These are phyloP conservation scores for Apophysomyces trapeziformis DNA, from an alignment of 371 early-diverging fungal species.

Conservation along the genomic window DNA sequence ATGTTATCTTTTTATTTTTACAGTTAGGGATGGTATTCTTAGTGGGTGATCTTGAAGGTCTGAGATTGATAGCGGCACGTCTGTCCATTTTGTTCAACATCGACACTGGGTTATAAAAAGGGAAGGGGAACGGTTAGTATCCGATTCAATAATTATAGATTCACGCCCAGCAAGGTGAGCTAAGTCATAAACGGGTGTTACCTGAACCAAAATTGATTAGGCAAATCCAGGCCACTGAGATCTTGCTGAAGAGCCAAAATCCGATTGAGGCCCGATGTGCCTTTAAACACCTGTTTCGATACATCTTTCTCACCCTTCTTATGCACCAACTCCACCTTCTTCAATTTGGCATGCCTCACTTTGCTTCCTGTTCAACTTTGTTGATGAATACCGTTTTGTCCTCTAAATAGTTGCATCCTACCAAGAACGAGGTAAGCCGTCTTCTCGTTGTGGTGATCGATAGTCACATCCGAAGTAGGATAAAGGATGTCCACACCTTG, in stretches of 20 bases:
- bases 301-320: neutral
- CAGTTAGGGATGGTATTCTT: neutral
- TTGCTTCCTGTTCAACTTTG: neutral
- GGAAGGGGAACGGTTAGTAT: neutral
- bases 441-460: neutral
- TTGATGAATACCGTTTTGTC: neutral
- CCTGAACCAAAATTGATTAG: conserved; percentile 9
- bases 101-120: conserved; percentile 6
- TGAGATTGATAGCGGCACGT: neutral
- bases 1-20: neutral
- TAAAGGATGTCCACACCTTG: conserved; percentile 2
- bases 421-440: conserved; percentile 2
- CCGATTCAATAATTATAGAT: conserved; percentile 9
- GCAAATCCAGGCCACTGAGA: conserved; percentile 4
- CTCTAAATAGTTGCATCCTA: neutral
- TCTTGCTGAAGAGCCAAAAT: conserved; percentile 8
- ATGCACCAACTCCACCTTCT: neutral
- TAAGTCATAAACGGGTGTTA: conserved; percentile 11
- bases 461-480: conserved; percentile 2
- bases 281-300: conserved; percentile 5
- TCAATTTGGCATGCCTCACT: neutral
- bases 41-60: neutral
- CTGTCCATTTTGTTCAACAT: conserved; percentile 5
- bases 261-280: conserved; percentile 3
- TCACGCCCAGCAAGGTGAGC: conserved; percentile 1